phyloP scores from a whole-genome alignment of 2,329 filamentous ascomycete species.

The Alternaria tenuissima region DNA sequence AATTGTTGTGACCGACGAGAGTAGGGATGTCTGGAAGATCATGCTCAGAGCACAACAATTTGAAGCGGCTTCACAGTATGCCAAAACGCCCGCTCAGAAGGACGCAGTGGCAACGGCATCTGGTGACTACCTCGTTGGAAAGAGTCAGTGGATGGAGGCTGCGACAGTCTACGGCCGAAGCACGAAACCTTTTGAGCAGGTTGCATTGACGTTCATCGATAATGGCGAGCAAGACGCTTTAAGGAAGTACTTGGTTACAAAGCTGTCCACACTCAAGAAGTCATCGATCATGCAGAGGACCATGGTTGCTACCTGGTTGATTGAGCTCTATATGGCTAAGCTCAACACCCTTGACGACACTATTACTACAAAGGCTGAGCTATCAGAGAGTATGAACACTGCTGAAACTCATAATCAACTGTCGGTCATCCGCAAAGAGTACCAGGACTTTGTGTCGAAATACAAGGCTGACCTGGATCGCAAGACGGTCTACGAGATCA shows the following conservation, averaged over 20 bases:
- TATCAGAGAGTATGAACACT: constrained; percentile 75
- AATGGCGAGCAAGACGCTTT: constrained; percentile 88
- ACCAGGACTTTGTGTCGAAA: constrained; percentile 84
- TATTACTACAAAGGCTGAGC: constrained; percentile 86
- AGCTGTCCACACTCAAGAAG: constrained; percentile 83
- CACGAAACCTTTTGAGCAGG: constrained; percentile 96
- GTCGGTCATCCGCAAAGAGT: constrained; percentile 75
- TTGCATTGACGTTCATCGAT: constrained; percentile 90
- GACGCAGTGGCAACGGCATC: constrained; percentile 92
- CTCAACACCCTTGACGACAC: constrained; percentile 94
- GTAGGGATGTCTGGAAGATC: constrained; percentile 92
- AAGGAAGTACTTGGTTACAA: constrained; percentile 86
- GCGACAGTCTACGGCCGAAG: constrained; percentile 92
- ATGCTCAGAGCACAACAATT: constrained; percentile 89
- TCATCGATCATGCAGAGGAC: constrained; percentile 87
- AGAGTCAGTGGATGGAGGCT: constrained; percentile 84
- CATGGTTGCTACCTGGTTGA: constrained; percentile 94
- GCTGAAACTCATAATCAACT: constrained; percentile 77
- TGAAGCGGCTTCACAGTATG: constrained; percentile 85
- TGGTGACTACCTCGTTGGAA: constrained; percentile 84
- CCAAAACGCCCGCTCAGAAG: constrained; percentile 79
- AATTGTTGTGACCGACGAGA: constrained; percentile 88
- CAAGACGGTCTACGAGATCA: constrained; percentile 93
- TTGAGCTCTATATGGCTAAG: constrained; percentile 97
- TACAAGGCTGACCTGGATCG: constrained; percentile 88